Evolutionary conservation across 129 eudicot species (phyloP).

Genomic region (Flaveria robusta): DNA sequence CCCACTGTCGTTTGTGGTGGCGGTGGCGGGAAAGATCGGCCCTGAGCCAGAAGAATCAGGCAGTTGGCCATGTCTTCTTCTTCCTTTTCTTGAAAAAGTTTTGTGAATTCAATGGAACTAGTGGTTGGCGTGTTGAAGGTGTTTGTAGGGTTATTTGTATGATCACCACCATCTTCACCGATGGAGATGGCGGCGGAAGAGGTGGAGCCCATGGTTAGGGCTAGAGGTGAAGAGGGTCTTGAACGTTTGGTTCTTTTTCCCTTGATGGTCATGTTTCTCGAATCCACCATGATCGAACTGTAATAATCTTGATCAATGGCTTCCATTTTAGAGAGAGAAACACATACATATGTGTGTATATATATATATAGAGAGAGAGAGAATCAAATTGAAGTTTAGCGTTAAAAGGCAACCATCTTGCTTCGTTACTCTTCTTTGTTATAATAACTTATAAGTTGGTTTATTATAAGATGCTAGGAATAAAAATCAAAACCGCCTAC

Average conservation of each 20-base stretch:
- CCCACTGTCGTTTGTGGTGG: constrained; percentile 5
- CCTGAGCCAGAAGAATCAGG: constrained; percentile 76
- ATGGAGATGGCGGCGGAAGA: constrained; percentile 29
- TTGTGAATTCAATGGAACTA: constrained; percentile 41
- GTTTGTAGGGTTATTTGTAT: constrained; percentile 16
- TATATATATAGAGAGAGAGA: constrained; percentile 26
- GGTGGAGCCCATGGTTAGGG: constrained; percentile 57
- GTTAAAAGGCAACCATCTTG: constrained; percentile 28
- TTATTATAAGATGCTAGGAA: constrained; percentile 8
- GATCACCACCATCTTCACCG: constrained; percentile 19
- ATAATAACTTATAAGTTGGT: background rate
- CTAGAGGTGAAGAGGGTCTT: constrained; percentile 50
- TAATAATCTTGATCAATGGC: constrained; percentile 32
- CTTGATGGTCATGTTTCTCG: constrained; percentile 43
- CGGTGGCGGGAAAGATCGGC: constrained; percentile 30
- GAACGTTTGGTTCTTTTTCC: constrained; percentile 75
- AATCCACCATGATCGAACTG: constrained; percentile 33
- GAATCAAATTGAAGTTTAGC: constrained; percentile 22
- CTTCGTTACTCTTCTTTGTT: constrained; percentile 5
- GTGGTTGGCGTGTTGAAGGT: constrained; percentile 28
- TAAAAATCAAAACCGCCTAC: background rate
- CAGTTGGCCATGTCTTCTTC: constrained; percentile 92
- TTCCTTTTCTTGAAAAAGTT: constrained; percentile 51
- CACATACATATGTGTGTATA: background rate
- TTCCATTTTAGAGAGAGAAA: constrained; percentile 40